Evolutionary conservation across 768 basidiomycete species (phyloP), one percentile per base, ranked within the genome.

Genomic region (Tylopilus balloui): DNA sequence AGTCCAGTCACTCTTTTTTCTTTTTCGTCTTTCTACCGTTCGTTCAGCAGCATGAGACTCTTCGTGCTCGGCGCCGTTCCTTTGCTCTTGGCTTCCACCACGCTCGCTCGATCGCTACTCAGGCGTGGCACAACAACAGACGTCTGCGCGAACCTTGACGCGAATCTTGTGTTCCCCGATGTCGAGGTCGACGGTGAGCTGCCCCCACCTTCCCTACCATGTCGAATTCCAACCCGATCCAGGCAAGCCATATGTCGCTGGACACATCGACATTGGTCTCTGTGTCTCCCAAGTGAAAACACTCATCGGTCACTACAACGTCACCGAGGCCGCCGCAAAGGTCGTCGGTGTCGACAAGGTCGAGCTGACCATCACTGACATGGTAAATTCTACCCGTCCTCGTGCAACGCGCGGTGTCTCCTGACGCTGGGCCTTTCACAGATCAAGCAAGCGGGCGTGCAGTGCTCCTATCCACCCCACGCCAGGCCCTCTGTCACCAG

Each of bases 401-500:
- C 15, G 1, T 34, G 20, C 15, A 11, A 12, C 10, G 5, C 3
- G 32, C 14, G 6, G 9, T 7, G n/a, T 27, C 1, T 29, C 55
- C 2, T 1, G 27, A 48, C 11, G 21, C 37, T 25, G 5, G 0
- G 9, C 14, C 25, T 32, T 34, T 47, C 11, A 17, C 28, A 70
- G 71, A 58, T 70, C 45, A 55, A 60, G 39, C 32, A 35, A 23
- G 21, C 38, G 0, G 58, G 59, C 32, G 32, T 55, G 24, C 32
- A 62, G 31, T 73, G 73, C 48, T 42, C 58, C 7, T 71, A 65
- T 48, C 72, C 72, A 8, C 47, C 46, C n/a, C 67, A 72, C 40
- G 53, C 60, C 0, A 40, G 24, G 7, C 53, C 64, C 11, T 28
- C 54, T 4, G 62, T 58, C 43, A 51, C 56, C 9, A 5, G 28